Conservation (phyloP, 2,329 filamentous ascomycete species). For the Fonsecaea multimorphosa region DNA sequence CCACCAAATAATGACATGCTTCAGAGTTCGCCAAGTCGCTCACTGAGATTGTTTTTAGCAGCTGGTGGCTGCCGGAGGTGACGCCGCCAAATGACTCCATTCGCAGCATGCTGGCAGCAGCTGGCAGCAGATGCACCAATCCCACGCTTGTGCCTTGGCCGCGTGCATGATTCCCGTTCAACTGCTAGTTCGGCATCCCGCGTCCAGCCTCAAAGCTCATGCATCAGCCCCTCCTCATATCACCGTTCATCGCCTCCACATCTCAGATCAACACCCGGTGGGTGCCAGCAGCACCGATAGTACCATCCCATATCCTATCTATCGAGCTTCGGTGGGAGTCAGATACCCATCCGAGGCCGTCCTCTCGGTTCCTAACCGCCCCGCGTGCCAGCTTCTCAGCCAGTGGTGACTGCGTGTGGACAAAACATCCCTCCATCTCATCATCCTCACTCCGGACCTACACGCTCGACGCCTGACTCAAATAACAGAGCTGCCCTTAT, state of each 20-base stretch:
- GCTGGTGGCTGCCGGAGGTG: constrained; percentile 11
- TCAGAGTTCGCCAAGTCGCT: constrained; percentile 9
- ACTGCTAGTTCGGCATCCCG: not conserved
- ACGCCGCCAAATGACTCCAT: constrained; percentile 15
- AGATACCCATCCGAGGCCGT: not conserved
- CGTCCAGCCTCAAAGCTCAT: constrained; percentile 4
- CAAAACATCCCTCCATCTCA: constrained; percentile 15
- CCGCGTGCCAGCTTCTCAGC: constrained; percentile 4
- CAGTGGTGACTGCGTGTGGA: constrained; percentile 14
- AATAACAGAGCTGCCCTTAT: constrained; percentile 6
- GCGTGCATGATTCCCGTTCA: constrained; percentile 15
- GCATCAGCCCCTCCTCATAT: constrained; percentile 1
- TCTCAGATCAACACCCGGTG: constrained; percentile 3
- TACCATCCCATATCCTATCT: not conserved
- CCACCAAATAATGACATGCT: constrained; percentile 20
- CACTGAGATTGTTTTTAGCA: constrained; percentile 19
- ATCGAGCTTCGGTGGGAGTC: not conserved
- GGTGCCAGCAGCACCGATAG: not conserved
- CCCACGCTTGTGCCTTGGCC: constrained; percentile 22
- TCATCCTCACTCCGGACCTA: constrained; percentile 15
- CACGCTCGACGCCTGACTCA: not conserved
- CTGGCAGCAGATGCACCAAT: constrained; percentile 15
- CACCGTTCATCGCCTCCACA: constrained; percentile 1
- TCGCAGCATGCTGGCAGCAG: too few species aligned
- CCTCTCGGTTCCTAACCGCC: constrained; percentile 1